A percentile compares a stretch with the other conserved stretches of the same genome.
phyloP scores from a whole-genome alignment of 2,329 filamentous ascomycete species.

The Fonsecaea multimorphosa region DNA sequence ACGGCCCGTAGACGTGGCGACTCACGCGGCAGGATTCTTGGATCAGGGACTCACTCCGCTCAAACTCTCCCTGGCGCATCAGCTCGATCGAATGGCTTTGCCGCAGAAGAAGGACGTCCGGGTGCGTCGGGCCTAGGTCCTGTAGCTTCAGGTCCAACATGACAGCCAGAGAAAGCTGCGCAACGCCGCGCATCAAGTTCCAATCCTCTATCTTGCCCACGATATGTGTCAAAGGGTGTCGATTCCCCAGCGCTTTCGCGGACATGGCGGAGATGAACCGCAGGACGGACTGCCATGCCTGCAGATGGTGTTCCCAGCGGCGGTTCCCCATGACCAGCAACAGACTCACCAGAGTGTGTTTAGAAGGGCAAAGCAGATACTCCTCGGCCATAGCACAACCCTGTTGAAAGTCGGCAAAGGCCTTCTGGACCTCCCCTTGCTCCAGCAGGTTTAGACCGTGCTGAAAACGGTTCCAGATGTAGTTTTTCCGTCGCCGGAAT shows the following conservation, averaged over 20 bases:
- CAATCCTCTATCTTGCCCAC: background rate
- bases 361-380: constrained; percentile 1
- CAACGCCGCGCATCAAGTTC: background rate
- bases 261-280: constrained; percentile 16
- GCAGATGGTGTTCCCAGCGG: constrained; percentile 10
- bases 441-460: constrained; percentile 14
- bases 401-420: constrained; percentile 9
- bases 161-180: background rate
- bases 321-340: constrained; percentile 15
- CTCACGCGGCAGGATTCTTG: background rate
- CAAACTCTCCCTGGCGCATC: constrained; percentile 12
- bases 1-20: background rate
- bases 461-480: constrained; percentile 17
- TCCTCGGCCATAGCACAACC: constrained; percentile 13
- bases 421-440: background rate
- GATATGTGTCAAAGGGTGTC: constrained; percentile 8
- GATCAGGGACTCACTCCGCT: background rate
- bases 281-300: constrained; percentile 9
- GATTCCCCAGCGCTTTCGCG: background rate
- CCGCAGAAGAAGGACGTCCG: constrained; percentile 5
- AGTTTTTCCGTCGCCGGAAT: constrained; percentile 13
- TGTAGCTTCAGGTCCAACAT: background rate
- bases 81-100: constrained; percentile 8
- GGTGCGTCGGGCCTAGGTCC: background rate
- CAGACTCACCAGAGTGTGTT: background rate